phyloP scores from a whole-genome alignment of 2,329 filamentous ascomycete genomes.

The Lecanicillium sp. region DNA sequence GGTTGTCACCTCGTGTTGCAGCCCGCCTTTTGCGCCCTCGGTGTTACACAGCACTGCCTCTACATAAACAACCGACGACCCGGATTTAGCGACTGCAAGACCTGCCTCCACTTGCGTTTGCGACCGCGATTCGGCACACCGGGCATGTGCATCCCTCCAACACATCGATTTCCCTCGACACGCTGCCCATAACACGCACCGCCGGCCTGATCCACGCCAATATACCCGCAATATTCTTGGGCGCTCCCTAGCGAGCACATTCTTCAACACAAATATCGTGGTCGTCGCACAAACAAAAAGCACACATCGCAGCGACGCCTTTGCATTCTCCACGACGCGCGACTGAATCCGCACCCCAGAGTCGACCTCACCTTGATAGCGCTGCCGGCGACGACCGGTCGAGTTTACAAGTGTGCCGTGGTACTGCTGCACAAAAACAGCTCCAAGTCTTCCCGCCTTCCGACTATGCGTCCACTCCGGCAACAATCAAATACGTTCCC shows the following conservation, averaged over 20 bases:
- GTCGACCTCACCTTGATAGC: not conserved
- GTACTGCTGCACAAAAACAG: not conserved
- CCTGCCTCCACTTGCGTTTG: not conserved
- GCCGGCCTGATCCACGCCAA: not conserved
- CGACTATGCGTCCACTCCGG: constrained; percentile 17
- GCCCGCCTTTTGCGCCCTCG: not conserved
- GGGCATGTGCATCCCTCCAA: constrained; percentile 5
- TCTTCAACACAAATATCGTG: too few species aligned
- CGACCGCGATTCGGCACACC: not conserved
- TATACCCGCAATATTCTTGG: too few species aligned
- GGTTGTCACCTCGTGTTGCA: not conserved
- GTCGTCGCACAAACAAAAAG: too few species aligned
- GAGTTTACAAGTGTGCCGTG: not conserved
- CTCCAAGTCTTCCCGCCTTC: not conserved
- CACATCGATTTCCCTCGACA: constrained; percentile 5
- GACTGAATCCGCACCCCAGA: too few species aligned
- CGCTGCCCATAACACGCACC: not conserved
- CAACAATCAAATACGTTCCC: constrained; percentile 15
- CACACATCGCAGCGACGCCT: too few species aligned
- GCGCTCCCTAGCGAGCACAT: too few species aligned
- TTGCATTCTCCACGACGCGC: too few species aligned
- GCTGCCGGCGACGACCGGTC: not conserved
- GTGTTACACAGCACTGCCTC: not conserved
- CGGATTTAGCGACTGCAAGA: constrained; percentile 2
- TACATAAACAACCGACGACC: constrained; percentile 4